Conservation (phyloP, 441 rosid genomes). For the California macrophylla region DNA sequence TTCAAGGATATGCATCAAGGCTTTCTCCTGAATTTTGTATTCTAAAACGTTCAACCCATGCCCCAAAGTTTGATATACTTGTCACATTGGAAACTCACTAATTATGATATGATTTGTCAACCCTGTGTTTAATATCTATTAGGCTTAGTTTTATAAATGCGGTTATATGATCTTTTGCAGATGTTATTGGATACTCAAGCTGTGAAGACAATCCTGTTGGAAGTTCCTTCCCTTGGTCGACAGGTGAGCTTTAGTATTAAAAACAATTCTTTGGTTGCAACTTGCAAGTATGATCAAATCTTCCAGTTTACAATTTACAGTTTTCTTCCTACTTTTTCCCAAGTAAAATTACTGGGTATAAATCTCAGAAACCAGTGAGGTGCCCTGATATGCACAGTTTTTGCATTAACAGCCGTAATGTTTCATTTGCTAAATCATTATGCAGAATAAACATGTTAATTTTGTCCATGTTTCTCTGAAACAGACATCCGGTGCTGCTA, state of each 20-base stretch:
- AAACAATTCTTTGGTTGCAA: background rate
- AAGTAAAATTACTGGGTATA: background rate
- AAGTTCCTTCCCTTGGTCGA: slow-evolving; percentile 81
- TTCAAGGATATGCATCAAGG: background rate
- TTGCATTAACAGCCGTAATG: no score
- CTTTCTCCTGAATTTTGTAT: background rate
- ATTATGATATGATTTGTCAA: background rate
- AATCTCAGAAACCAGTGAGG: background rate
- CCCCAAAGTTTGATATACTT: background rate
- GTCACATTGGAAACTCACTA: slow-evolving; percentile 1
- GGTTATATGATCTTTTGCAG: slow-evolving; percentile 36
- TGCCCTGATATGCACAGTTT: no score
- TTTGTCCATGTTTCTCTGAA: slow-evolving; percentile 8
- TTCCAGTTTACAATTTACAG: background rate
- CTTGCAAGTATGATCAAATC: background rate
- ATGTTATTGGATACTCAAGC: slow-evolving; percentile 98
- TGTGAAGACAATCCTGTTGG: slow-evolving; percentile 86
- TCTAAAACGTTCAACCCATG: background rate
- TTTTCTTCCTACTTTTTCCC: background rate
- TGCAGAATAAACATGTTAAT: background rate
- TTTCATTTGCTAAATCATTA: background rate
- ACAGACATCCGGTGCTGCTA: slow-evolving; percentile 76
- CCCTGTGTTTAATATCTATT: background rate
- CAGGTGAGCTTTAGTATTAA: slow-evolving; percentile 43
- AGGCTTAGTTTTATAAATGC: slow-evolving; percentile 1